Evolutionary conservation across 2,329 filamentous ascomycete genomes (phyloP).

Genomic region (Xylaria sp.): DNA sequence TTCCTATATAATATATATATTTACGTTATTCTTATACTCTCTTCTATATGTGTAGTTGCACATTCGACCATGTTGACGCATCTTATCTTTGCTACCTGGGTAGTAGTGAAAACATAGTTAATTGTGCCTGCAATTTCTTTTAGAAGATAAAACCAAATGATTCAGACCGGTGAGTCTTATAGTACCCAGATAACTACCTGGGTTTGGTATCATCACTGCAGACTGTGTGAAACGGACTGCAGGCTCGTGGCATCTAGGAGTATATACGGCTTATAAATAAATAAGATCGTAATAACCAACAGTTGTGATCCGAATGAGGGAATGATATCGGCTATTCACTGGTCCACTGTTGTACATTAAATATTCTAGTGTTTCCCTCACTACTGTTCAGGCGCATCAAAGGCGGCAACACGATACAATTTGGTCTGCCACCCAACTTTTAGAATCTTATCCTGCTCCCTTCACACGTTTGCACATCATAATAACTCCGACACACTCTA

Average conservation of each 20-base stretch:
- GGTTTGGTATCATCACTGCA: not conserved
- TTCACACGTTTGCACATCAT: not conserved
- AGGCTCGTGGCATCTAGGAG: not conserved
- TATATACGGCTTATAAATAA: not conserved
- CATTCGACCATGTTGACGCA: not conserved
- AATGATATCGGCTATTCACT: not conserved
- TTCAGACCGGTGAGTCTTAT: not conserved
- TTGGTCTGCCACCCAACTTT: too few species aligned
- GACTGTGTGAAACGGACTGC: not conserved
- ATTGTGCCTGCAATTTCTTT: not conserved
- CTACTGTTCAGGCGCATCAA: not conserved
- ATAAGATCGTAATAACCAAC: slow-evolving; percentile 2
- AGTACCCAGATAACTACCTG: not conserved
- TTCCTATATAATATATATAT: not conserved
- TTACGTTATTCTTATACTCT: not conserved
- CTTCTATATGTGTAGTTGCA: not conserved
- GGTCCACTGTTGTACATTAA: not conserved
- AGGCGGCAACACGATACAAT: not conserved
- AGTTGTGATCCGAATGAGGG: not conserved
- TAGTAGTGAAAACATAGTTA: not conserved
- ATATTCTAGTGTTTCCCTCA: not conserved
- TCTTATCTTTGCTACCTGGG: not conserved
- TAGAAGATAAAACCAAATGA: not conserved
- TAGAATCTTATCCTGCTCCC: not conserved
- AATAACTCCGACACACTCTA: not conserved